Evolutionary conservation across 768 basidiomycete genomes (phyloP).

Genomic region (Jaapia argillacea): DNA sequence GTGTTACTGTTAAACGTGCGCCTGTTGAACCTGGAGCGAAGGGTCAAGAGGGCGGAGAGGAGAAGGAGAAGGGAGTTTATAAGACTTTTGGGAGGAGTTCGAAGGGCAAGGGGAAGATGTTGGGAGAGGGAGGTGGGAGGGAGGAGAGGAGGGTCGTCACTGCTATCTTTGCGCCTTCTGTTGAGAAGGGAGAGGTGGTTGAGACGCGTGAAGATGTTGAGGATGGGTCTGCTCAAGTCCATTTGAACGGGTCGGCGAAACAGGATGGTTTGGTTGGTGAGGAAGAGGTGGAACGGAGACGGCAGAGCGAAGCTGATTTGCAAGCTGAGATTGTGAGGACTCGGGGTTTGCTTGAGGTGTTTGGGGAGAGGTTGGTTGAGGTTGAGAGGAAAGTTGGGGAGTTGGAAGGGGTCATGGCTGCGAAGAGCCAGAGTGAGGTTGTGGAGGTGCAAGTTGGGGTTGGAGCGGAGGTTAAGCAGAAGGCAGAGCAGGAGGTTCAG

Average conservation of each 20-base stretch:
- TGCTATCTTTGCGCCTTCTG: conserved; percentile 22
- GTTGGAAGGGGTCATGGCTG: conserved; percentile 15
- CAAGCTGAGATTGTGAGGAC: conserved; percentile 8
- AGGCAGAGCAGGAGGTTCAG: not conserved
- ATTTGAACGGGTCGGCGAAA: not conserved
- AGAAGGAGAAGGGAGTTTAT: conserved; percentile 1
- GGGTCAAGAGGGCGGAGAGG: conserved; percentile 8
- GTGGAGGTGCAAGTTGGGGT: not conserved
- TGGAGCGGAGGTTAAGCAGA: not conserved
- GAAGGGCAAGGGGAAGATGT: conserved; percentile 8
- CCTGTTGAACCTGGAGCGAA: conserved; percentile 5
- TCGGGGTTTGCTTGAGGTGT: conserved; percentile 16
- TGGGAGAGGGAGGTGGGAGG: conserved; percentile 4
- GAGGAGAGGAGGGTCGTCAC: conserved; percentile 19
- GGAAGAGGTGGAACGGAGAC: not conserved
- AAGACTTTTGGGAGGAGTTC: not conserved
- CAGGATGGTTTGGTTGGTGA: not conserved
- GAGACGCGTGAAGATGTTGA: conserved; percentile 1
- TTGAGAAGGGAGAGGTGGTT: not conserved
- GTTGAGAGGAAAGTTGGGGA: conserved; percentile 20
- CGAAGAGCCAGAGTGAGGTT: conserved; percentile 3
- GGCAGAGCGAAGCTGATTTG: not conserved
- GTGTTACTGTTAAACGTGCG: conserved; percentile 23
- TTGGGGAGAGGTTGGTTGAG: conserved; percentile 17
- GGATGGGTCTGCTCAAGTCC: not conserved